Percentiles rank a stretch among this genome's conserved stretches.
Evolutionary conservation across 331 rosid genomes (phyloP).

Genomic region (Stylosanthes scabra): DNA sequence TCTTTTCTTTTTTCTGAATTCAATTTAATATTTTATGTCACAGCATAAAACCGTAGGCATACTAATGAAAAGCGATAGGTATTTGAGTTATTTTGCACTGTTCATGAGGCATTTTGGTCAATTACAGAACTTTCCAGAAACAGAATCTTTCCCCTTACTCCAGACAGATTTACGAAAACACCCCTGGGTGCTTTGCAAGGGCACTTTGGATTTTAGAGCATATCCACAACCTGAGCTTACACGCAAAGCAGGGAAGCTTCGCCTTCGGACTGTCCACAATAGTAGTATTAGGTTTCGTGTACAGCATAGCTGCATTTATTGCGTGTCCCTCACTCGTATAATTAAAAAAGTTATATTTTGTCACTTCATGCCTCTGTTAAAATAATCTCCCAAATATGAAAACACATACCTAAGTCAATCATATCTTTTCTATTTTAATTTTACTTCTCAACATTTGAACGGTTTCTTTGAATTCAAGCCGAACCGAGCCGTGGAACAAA

Average conservation of each 20-base stretch:
- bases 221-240: constrained; percentile 36
- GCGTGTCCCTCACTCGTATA: constrained; percentile 36
- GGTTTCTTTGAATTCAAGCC: background rate
- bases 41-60: constrained; percentile 37
- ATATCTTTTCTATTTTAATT: no score
- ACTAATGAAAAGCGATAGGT: constrained; percentile 37
- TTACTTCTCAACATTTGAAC: no score
- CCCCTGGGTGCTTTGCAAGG: constrained; percentile 21
- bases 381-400: no score
- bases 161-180: background rate
- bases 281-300: constrained; percentile 44
- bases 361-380: constrained; percentile 40
- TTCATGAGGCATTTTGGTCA: constrained; percentile 51
- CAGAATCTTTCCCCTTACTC: constrained; percentile 45
- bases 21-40: constrained; percentile 7
- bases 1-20: background rate
- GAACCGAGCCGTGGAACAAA: constrained; percentile 15
- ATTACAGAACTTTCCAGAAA: constrained; percentile 41
- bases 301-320: constrained; percentile 41
- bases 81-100: constrained; percentile 39
- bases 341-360: constrained; percentile 45
- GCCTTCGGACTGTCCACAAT: constrained; percentile 29
- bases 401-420: no score
- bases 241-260: constrained; percentile 58
- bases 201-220: background rate